A percentile compares a stretch with the other conserved stretches of the same genome.
phyloP scores from a whole-genome alignment of 208 protist genomes.

The Trypanosoma mega region DNA sequence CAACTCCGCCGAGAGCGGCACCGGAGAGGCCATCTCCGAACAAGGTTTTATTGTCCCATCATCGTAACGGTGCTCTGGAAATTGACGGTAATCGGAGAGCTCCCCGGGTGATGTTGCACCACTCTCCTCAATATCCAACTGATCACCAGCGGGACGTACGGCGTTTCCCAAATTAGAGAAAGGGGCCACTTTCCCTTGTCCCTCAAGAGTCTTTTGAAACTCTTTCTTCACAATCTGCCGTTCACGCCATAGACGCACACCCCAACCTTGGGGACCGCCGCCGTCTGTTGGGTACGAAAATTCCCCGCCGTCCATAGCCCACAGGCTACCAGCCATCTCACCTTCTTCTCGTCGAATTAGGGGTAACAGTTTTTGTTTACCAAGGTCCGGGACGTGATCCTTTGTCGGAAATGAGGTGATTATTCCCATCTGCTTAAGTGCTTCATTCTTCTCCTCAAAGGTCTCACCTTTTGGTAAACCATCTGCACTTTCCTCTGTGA shows the following conservation, averaged over 20 bases:
- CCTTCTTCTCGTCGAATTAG: slow-evolving; percentile 62
- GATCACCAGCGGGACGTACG: slow-evolving; percentile 57
- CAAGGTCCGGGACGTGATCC: slow-evolving; percentile 52
- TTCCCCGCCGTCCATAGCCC: slow-evolving; percentile 85
- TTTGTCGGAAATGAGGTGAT: slow-evolving; percentile 60
- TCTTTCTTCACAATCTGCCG: slow-evolving; percentile 67
- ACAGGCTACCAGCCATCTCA: slow-evolving; percentile 75
- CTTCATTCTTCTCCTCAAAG: slow-evolving; percentile 86
- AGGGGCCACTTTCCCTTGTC: slow-evolving; percentile 33
- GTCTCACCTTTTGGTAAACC: slow-evolving; percentile 77
- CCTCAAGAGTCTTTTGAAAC: slow-evolving; percentile 59
- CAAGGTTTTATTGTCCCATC: slow-evolving; percentile 58
- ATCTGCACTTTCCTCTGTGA: slow-evolving; percentile 71
- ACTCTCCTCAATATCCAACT: slow-evolving; percentile 85
- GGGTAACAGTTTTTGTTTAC: slow-evolving; percentile 62
- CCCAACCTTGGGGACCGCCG: slow-evolving; percentile 79
- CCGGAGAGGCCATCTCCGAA: slow-evolving; percentile 57
- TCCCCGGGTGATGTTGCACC: slow-evolving; percentile 57
- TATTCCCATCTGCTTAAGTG: slow-evolving; percentile 78
- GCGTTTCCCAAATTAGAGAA: slow-evolving; percentile 65
- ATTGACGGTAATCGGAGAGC: slow-evolving; percentile 67
- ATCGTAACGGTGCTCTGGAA: slow-evolving; percentile 73
- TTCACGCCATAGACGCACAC: slow-evolving; percentile 85
- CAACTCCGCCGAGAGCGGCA: slow-evolving; percentile 66
- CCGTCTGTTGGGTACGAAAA: slow-evolving; percentile 84